These are phyloP conservation scores for Paxillus involutus DNA, from an alignment of 768 basidiomycete species.

Conservation along the genomic window DNA sequence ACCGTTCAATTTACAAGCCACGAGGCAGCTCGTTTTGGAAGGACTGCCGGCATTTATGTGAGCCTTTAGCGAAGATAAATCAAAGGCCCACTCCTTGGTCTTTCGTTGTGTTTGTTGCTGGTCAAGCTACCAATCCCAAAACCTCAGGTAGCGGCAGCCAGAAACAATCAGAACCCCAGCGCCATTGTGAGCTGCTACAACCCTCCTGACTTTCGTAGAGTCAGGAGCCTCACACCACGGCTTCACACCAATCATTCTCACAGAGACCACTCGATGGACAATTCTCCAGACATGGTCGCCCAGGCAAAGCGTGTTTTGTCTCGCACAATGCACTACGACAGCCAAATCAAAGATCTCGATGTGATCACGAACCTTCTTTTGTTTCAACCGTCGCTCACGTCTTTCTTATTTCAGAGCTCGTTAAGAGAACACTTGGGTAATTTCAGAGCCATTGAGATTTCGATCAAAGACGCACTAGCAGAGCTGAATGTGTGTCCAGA, in stretches of 20 bases:
- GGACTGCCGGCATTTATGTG: not conserved
- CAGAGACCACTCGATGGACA: constrained; percentile 7
- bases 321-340: constrained; percentile 49
- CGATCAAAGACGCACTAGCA: constrained; percentile 62
- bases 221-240: constrained; percentile 13
- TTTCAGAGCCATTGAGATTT: constrained; percentile 69
- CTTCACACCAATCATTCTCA: not conserved
- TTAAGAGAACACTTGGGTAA: constrained; percentile 73
- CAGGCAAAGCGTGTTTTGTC: constrained; percentile 46
- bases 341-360: constrained; percentile 63
- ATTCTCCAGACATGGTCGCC: constrained; percentile 35
- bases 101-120: not conserved
- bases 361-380: constrained; percentile 26
- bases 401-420: constrained; percentile 43
- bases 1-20: not conserved
- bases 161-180: not conserved
- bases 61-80: not conserved
- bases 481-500: constrained; percentile 52
- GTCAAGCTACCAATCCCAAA: constrained; percentile 2
- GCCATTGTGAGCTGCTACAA: constrained; percentile 11
- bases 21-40: not conserved
- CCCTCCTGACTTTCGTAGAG: not conserved
- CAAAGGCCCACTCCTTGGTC: not conserved
- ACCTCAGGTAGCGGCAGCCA: not conserved
- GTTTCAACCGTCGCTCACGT: not conserved